A percentile compares a stretch with the other conserved stretches of the same genome.
Evolutionary conservation across 164 flowering plant genomes (phyloP).

Genomic region (Nelumbo lutea): DNA sequence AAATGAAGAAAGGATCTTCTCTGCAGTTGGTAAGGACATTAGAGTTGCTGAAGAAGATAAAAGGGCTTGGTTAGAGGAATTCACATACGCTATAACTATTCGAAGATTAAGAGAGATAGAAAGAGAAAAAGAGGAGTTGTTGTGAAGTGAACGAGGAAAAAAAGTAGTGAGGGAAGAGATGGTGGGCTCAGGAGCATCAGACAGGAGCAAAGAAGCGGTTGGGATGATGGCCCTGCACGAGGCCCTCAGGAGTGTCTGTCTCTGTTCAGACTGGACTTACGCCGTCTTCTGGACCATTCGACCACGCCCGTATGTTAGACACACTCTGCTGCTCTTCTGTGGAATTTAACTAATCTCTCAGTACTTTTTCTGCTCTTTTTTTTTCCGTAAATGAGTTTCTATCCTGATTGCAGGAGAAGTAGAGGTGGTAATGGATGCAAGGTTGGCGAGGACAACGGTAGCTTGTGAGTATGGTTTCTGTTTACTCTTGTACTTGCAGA

Average conservation of each 20-base stretch:
- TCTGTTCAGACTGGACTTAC: slow-evolving; percentile 94
- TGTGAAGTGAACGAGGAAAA: slow-evolving; percentile 11
- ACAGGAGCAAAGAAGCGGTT: slow-evolving; percentile 98
- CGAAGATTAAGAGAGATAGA: slow-evolving; percentile 3
- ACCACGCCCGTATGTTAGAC: slow-evolving; percentile 64
- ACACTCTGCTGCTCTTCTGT: slow-evolving; percentile 10
- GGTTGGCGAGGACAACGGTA: slow-evolving; percentile 80
- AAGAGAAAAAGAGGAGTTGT: slow-evolving; percentile 4
- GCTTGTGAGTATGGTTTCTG: slow-evolving; percentile 54
- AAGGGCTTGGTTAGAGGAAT: slow-evolving; percentile 10
- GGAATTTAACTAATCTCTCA: neutral
- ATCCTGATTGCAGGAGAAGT: slow-evolving; percentile 58
- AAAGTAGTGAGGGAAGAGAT: slow-evolving; percentile 35
- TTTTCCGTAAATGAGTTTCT: slow-evolving; percentile 25
- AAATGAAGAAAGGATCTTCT: slow-evolving; percentile 14
- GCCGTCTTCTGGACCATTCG: slow-evolving; percentile 96
- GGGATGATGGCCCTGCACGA: slow-evolving; percentile 99
- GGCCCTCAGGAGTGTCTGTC: slow-evolving; percentile 89
- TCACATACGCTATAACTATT: slow-evolving; percentile 1
- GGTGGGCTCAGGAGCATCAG: slow-evolving; percentile 88
- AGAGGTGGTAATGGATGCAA: slow-evolving; percentile 98
- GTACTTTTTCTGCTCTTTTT: neutral
- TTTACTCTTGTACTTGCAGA: neutral
- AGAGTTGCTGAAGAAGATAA: slow-evolving; percentile 20
- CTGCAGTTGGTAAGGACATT: slow-evolving; percentile 14